Evolutionary conservation across 768 basidiomycete species (phyloP).

Genomic region (Gelatoporia subvermispora): DNA sequence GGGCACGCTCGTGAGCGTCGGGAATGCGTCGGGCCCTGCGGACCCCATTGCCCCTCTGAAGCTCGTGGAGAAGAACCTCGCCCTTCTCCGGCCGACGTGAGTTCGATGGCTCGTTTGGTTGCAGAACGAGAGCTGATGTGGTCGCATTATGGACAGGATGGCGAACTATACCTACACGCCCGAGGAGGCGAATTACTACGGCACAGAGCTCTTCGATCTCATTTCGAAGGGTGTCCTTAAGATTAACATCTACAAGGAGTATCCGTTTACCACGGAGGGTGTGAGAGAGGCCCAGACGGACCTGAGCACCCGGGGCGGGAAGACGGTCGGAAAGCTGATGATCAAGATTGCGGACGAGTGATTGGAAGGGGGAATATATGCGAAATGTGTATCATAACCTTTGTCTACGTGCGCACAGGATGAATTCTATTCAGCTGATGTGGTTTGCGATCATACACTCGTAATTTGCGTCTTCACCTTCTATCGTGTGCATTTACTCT

Average conservation of each 20-base stretch:
- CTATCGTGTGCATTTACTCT: too few relatives aligned
- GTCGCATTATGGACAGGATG: constrained; percentile 39
- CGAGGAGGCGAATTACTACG: constrained; percentile 65
- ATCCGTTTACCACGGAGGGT: constrained; percentile 77
- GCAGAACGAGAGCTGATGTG: not conserved
- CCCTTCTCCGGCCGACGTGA: constrained; percentile 65
- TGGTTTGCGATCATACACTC: too few relatives aligned
- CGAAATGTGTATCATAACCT: too few relatives aligned
- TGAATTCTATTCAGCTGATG: too few relatives aligned
- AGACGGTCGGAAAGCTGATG: constrained; percentile 81
- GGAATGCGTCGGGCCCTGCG: constrained; percentile 84
- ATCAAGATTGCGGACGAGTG: constrained; percentile 49
- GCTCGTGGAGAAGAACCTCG: constrained; percentile 77
- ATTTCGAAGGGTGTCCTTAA: constrained; percentile 55
- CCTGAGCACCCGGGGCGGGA: constrained; percentile 51
- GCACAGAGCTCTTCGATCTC: constrained; percentile 55
- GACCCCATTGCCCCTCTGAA: constrained; percentile 68
- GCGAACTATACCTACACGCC: constrained; percentile 65
- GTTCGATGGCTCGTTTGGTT: not conserved
- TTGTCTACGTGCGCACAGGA: too few relatives aligned
- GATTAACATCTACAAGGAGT: constrained; percentile 66
- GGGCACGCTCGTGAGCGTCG: constrained; percentile 82
- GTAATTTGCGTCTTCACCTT: too few relatives aligned
- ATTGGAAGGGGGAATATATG: too few relatives aligned
- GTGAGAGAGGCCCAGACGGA: constrained; percentile 71